Evolutionary conservation across 805 yeast genomes (phyloP), one percentile per base, ranked within the genome.

Genomic region (Wickerhamiella lipophila): DNA sequence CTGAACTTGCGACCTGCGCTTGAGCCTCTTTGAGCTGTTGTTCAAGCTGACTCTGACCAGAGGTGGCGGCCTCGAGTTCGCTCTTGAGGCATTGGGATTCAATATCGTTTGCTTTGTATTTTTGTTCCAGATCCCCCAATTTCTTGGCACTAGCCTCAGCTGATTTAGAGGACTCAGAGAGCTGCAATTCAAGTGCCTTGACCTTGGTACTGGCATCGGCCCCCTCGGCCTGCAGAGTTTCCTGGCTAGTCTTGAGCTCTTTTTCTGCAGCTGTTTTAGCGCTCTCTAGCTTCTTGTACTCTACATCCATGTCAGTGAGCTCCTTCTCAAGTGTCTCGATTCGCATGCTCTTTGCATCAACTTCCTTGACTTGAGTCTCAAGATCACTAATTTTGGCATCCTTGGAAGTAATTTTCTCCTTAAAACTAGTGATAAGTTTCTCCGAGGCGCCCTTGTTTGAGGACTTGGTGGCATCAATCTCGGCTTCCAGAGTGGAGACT

Each of bases 221-320:
- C 6, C 4, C 35, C 4, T 6, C 16, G 8, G 23, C 15, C 22
- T 41, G 7, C 15, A 30, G 21, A 7, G 42, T 29, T 6, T 11
- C 21, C 21, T 39, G 21, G 8, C 27, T 19, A 35, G 19, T 23
- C 42, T 38, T 23, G 7, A 23, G 16, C 25, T 41, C 25, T 12
- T 8, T 16, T 19, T 30, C 25, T 6, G 15, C 26, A 18, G 13
- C 38, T 32, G 27, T 27, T 8, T 36, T 29, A 13, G 4, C 32
- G n/a, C 13, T 8, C 39, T 34, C 29, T 25, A n/a, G 29, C 39
- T 19, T 23, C 12, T 43, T 23, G 32, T 25, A 16, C 35, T 23
- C 27, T 7, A 34, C 40, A 12, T 13, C 15, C 22, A 29, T 30
- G n/a, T 36, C 49, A 7, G 42, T 23, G 41, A 50, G 39, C 48